Conservation (phyloP, 1,284 basidiomycete species). For the Ceratobasidium sp. region DNA sequence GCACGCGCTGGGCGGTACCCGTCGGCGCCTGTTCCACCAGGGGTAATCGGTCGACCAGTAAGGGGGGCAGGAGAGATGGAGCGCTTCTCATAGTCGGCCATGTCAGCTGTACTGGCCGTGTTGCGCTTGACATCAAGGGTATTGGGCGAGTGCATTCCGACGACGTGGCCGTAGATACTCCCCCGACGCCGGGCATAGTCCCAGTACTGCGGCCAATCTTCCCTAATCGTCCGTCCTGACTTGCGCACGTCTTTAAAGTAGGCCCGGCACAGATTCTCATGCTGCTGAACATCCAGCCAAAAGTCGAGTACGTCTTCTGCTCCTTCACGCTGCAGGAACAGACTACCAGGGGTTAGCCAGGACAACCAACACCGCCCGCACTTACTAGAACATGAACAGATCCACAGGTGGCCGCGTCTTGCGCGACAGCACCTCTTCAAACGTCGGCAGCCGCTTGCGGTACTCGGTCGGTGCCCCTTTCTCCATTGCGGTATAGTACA, state of each 20-base stretch:
- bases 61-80: conserved; percentile 24
- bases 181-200: conserved; percentile 85
- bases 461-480: background rate
- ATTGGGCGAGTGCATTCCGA: conserved; percentile 67
- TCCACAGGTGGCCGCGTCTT: conserved; percentile 94
- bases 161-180: conserved; percentile 88
- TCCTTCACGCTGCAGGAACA: conserved; percentile 91
- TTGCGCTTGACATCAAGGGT: conserved; percentile 67
- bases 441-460: conserved; percentile 51
- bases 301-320: conserved; percentile 97
- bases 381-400: conserved; percentile 98
- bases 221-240: conserved; percentile 87
- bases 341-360: conserved; percentile 52
- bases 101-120: conserved; percentile 74
- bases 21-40: conserved; percentile 40
- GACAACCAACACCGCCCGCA: conserved; percentile 44
- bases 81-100: conserved; percentile 64
- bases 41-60: conserved; percentile 48
- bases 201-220: conserved; percentile 98
- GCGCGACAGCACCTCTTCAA: conserved; percentile 62
- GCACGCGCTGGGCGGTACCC: conserved; percentile 31
- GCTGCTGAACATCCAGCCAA: conserved; percentile 98
- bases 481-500: conserved; percentile 12
- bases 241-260: conserved; percentile 98
- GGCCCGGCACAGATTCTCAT: conserved; percentile 96